phyloP scores from a whole-genome alignment of 75 land plant species.

The Cupressus sempervirens region DNA sequence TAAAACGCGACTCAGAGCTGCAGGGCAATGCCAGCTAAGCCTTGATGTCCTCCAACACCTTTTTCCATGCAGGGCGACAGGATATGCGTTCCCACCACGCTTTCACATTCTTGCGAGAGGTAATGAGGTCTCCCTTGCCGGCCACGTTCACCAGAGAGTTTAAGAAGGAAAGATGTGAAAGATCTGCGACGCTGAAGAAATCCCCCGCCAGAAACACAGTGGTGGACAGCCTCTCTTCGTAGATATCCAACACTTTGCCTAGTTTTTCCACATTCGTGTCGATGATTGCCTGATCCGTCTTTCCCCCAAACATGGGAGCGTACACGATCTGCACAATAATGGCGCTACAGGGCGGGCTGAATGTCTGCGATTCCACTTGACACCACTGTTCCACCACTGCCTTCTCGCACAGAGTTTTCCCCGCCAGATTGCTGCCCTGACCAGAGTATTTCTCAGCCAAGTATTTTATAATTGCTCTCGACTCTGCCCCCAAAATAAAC shows the following conservation, averaged over 20 bases:
- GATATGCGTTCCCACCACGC: slow-evolving; percentile 59
- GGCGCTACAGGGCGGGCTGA: slow-evolving; percentile 22
- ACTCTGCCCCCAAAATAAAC: no score
- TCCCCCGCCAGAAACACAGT: slow-evolving; percentile 30
- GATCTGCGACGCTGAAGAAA: slow-evolving; percentile 24
- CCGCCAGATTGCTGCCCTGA: slow-evolving; percentile 35
- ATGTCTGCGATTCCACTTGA: slow-evolving; percentile 44
- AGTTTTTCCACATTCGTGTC: slow-evolving; percentile 17
- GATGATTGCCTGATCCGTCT: slow-evolving; percentile 4
- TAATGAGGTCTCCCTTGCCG: slow-evolving; percentile 16
- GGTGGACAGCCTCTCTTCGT: slow-evolving; percentile 21
- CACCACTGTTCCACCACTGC: slow-evolving; percentile 10
- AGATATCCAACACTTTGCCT: slow-evolving; percentile 28
- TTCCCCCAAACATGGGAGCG: slow-evolving; percentile 10
- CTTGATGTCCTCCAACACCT: not conserved
- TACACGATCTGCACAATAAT: slow-evolving; percentile 12
- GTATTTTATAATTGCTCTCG: slow-evolving; percentile 17
- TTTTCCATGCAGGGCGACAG: slow-evolving; percentile 32
- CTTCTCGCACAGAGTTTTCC: slow-evolving; percentile 24
- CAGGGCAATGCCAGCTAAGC: not conserved
- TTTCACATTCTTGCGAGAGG: slow-evolving; percentile 33
- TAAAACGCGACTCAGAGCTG: no score
- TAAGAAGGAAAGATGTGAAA: slow-evolving; percentile 9
- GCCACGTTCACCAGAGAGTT: slow-evolving; percentile 18
- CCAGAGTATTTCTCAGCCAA: slow-evolving; percentile 39